Conservation (phyloP, 768 basidiomycete genomes). For the Neoboletus subvelutipes region DNA sequence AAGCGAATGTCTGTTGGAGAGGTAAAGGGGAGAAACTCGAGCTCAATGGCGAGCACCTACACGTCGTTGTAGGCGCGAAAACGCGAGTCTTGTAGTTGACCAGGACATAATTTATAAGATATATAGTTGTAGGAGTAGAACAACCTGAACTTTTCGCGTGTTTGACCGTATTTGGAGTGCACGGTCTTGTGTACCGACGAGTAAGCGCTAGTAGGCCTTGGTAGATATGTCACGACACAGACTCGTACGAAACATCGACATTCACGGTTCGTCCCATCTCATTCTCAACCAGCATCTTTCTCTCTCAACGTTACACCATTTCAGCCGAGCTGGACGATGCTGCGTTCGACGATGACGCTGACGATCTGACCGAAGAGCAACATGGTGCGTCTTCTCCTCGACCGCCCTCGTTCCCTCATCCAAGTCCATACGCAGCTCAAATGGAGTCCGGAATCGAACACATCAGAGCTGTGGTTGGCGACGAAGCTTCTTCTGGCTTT, state of each 20-base stretch:
- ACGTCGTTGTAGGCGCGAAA: conserved; percentile 43
- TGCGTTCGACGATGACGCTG: conserved; percentile 73
- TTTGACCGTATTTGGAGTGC: conserved; percentile 22
- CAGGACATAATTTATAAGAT: conserved; percentile 43
- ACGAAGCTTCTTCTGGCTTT: conserved; percentile 61
- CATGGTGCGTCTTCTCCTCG: conserved; percentile 50
- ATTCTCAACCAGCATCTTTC: neutral
- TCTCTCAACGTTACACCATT: conserved; percentile 2
- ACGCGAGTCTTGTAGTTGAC: conserved; percentile 44
- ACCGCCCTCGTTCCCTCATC: neutral
- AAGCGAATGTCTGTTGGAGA: conserved; percentile 58
- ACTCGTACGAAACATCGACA: conserved; percentile 80
- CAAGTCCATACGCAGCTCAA: conserved; percentile 44
- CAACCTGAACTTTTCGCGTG: neutral
- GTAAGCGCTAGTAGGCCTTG: neutral
- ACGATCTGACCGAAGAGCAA: conserved; percentile 80
- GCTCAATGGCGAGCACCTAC: conserved; percentile 38
- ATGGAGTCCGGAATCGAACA: conserved; percentile 70
- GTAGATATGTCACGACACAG: conserved; percentile 82
- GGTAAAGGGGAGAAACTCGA: neutral
- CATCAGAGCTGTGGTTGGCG: conserved; percentile 67
- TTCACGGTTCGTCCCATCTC: conserved; percentile 50
- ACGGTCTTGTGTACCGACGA: conserved; percentile 2
- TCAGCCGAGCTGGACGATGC: conserved; percentile 89
- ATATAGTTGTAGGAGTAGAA: neutral